Base-by-base conservation (phyloP, 495 filamentous ascomycete genomes). In the Trichoderma asperelloides region DNA sequence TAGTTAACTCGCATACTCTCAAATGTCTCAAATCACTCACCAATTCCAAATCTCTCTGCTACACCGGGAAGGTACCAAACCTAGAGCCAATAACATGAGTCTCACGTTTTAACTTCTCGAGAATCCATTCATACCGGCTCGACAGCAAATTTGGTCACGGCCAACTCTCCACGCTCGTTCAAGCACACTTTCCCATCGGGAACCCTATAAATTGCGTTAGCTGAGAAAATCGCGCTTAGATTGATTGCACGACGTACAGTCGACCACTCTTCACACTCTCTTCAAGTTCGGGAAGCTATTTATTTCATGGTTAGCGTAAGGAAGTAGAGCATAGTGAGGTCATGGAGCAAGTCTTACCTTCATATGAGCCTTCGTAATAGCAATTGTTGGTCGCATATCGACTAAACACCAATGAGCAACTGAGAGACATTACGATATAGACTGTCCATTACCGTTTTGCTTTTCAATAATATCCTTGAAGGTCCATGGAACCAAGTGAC, bases 41-140 rank as follows among this genome's bases (percentile, higher is more conserved):
- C 86, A 67, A 97, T 96, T 2, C 93, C 93, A 74, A 98, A 98
- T 71, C 95, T 84, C 73, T 96, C 92, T 11, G 95, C 95, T 39
- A 98, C 93, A 6, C 94, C 94, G 4, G 93, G 94, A 11, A 98
- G 83, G 82, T 96, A 97, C 94, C 94, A 98, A 13, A 93, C 87
- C 79, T 81, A 71, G 8, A 65, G 18, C n/a, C 4, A 55, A 51
- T 18, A 62, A 70, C 16, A 69, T 66, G 43, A 66, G 2, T 12
- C 18, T 2, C 64, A 9, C 23, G 13, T 15, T 8, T 2, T 49
- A 4, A 7, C 11, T 28, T 15, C 41, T 4, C 8, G 28, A 39
- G 28, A 37, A 4, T 16, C 63, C 23, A 28, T 49, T 66, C 73
- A 70, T 70, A 87, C 88, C 5, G 95, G 95, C 78, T 97, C 95